Percentiles rank a stretch among this genome's conserved stretches.
Conservation (phyloP, 2,329 filamentous ascomycete species). For the Ilyonectria sp. region DNA sequence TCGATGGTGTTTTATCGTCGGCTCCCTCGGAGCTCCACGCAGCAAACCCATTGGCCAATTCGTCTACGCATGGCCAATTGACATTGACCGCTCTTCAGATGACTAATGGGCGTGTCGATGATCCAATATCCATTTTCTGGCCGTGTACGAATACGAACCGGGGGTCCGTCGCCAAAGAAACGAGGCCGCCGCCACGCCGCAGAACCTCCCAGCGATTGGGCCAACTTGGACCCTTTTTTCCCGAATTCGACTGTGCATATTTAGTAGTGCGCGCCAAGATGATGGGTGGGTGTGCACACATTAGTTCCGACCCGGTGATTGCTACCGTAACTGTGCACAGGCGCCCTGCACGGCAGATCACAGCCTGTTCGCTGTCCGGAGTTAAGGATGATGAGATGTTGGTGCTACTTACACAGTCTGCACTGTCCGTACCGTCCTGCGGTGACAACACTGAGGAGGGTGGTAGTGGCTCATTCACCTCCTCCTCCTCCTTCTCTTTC, state of each 20-base stretch:
- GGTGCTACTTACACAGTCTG: not conserved
- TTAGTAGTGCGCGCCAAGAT: constrained; percentile 6
- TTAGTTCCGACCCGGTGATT: not conserved
- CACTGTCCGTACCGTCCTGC: not conserved
- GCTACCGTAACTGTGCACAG: not conserved
- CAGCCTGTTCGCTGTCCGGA: constrained; percentile 15
- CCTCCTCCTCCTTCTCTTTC: not conserved
- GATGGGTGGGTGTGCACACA: not conserved
- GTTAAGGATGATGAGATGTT: not conserved
- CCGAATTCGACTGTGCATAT: constrained; percentile 33
- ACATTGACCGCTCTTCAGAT: constrained; percentile 40
- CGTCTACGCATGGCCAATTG: constrained; percentile 27
- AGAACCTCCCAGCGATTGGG: constrained; percentile 19
- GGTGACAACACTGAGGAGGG: no score
- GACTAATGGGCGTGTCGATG: constrained; percentile 27
- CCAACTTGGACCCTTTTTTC: constrained; percentile 9
- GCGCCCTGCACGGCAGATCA: constrained; percentile 16
- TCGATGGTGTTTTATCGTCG: constrained; percentile 23
- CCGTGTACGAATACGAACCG: constrained; percentile 47
- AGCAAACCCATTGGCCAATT: constrained; percentile 31
- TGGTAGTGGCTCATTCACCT: not conserved
- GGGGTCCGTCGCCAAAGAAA: constrained; percentile 7
- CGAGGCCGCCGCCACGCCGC: constrained; percentile 2
- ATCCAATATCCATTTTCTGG: not conserved
- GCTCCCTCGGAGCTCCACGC: constrained; percentile 8